Evolutionary conservation across 768 basidiomycete species (phyloP), one percentile per base, ranked within the genome.

Genomic region (Rhodotorula kratochvilovae): DNA sequence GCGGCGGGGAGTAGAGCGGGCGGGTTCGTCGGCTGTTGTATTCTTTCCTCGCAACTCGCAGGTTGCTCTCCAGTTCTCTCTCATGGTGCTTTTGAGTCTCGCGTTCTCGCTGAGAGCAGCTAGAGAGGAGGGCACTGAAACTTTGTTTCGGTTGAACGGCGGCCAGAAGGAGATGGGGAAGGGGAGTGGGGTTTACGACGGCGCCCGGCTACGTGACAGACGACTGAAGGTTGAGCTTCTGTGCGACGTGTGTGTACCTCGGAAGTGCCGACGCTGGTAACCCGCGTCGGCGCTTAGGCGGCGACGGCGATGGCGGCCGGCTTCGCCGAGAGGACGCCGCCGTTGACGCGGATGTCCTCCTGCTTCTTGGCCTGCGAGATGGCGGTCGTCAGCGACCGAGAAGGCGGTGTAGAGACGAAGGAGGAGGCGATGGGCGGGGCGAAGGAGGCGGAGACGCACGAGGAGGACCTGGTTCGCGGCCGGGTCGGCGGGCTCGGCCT

Each of bases 401-500:
- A n/a, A n/a, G n/a, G 5, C n/a, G 48, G 36, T 10, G 4, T 10
- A n/a, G 29, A 11, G 39, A 10, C 6, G 35, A 23, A 27, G 25
- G 25, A 50, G 48, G 21, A 7, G 6, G 46, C 46, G 23, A 27
- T 1, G 23, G 23, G 23, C 6, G 25, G 23, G 21, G 46, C 25
- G 48, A 27, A 25, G 25, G 25, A 46, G 25, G n/a, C 31, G 12
- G 10, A 27, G 23, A 43, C 70, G 33, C 50, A 64, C 73, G 31
- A 74, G 50, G 36, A 58, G 8, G 23, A n/a, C 23, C 66, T 74
- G 73, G 73, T 74, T 74, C 53, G 56, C 66, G 21, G 11, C 5
- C 13, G 73, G 69, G 36, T 65, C 63, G 35, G 46, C 48, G 42
- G 66, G 66, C 62, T 74, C 63, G 13, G 46, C n/a, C 27, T 39